phyloP scores from a whole-genome alignment of 441 rosid genomes.

The Omphalea diandra region DNA sequence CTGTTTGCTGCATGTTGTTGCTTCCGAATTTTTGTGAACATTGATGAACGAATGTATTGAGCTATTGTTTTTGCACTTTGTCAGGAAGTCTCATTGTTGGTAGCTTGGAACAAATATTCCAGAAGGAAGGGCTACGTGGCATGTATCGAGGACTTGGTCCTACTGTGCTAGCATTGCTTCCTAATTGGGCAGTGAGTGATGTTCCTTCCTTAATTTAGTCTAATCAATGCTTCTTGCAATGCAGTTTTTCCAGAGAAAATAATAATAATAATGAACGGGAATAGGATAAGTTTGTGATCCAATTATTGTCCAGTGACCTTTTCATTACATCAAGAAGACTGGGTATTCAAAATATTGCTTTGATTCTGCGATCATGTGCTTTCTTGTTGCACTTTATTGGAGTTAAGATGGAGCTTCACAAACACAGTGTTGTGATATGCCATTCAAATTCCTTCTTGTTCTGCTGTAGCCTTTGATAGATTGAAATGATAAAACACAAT shows the following conservation, averaged over 20 bases:
- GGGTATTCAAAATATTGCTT: no score
- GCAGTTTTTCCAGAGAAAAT: not conserved
- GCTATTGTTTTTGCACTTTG: slow-evolving; percentile 13
- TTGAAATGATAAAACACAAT: no score
- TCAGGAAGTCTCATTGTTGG: slow-evolving; percentile 80
- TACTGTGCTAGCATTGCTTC: slow-evolving; percentile 83
- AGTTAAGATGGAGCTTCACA: no score
- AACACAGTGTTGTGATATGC: no score
- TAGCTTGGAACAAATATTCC: slow-evolving; percentile 60
- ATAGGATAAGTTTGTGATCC: no score
- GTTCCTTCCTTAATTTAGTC: slow-evolving; percentile 5
- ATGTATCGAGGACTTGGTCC: slow-evolving; percentile 93
- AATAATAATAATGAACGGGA: no score
- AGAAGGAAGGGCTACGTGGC: slow-evolving; percentile 73
- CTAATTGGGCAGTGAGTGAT: slow-evolving; percentile 89
- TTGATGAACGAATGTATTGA: not conserved
- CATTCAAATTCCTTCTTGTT: no score
- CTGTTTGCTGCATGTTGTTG: not conserved
- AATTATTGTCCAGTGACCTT: no score
- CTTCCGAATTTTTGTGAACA: not conserved
- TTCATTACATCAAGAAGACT: not conserved
- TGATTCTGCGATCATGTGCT: no score
- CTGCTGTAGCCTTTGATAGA: no score
- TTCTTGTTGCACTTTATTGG: no score
- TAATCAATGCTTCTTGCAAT: not conserved